phyloP scores from a whole-genome alignment of 2,329 filamentous ascomycete genomes.

The Rugonectria rugulosa region DNA sequence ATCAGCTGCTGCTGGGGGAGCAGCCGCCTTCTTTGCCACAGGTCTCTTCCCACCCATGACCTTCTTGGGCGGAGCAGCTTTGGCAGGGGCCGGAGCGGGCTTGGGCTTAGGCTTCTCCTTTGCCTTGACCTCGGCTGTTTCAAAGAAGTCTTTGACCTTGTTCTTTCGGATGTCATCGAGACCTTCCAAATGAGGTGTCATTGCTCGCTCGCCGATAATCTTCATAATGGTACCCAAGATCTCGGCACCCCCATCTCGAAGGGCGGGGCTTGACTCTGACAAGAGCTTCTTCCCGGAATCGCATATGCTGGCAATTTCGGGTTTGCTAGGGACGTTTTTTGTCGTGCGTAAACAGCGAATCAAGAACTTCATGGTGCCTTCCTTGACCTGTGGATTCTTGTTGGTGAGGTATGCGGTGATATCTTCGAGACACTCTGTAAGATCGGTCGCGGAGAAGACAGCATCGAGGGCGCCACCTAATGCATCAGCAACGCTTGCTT shows the following conservation, averaged over 20 bases:
- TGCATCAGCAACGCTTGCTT: slow-evolving; percentile 85
- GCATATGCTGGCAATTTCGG: slow-evolving; percentile 85
- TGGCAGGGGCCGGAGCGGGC: slow-evolving; percentile 67
- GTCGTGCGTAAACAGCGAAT: slow-evolving; percentile 86
- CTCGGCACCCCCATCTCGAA: slow-evolving; percentile 90
- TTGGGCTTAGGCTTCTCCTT: slow-evolving; percentile 86
- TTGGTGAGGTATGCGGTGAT: slow-evolving; percentile 84
- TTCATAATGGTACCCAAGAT: slow-evolving; percentile 96
- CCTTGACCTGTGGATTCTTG: slow-evolving; percentile 98
- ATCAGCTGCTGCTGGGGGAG: slow-evolving; percentile 50
- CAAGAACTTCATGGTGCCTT: slow-evolving; percentile 93
- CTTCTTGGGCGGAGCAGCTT: slow-evolving; percentile 60
- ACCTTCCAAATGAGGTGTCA: slow-evolving; percentile 90
- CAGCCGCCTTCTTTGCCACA: slow-evolving; percentile 55
- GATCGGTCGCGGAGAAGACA: slow-evolving; percentile 68
- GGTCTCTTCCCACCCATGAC: slow-evolving; percentile 52
- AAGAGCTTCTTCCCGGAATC: slow-evolving; percentile 89
- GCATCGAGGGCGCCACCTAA: slow-evolving; percentile 84
- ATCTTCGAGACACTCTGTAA: slow-evolving; percentile 91
- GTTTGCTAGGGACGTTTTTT: slow-evolving; percentile 80
- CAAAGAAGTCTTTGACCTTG: slow-evolving; percentile 93
- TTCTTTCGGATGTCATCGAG: slow-evolving; percentile 94
- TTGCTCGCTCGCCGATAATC: slow-evolving; percentile 94
- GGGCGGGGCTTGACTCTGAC: slow-evolving; percentile 84
- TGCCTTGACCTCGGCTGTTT: slow-evolving; percentile 61